Conservation (phyloP, 345 rosid genomes). For the Hirschfeldia incana region DNA sequence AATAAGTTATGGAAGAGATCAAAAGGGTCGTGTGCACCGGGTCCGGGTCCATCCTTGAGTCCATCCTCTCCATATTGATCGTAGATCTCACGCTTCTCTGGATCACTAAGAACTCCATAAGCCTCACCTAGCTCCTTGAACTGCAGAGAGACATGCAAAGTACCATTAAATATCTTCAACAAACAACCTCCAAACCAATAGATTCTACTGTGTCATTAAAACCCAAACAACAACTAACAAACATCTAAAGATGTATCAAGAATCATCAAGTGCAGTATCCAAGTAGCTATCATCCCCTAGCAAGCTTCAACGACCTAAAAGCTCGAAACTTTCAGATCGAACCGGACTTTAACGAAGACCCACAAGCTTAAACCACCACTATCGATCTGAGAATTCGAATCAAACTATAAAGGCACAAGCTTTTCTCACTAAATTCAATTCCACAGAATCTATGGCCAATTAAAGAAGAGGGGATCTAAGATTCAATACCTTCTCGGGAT, state of each 20-base stretch:
- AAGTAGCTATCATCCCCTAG: not conserved
- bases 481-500: constrained; percentile 47
- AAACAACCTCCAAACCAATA: not conserved
- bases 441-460: not conserved
- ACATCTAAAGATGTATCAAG: not conserved
- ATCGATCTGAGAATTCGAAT: constrained; percentile 8
- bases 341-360: constrained; percentile 8
- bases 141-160: constrained; percentile 44
- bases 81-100: constrained; percentile 86
- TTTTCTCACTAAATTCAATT: not conserved
- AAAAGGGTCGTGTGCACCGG: constrained; percentile 69
- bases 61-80: constrained; percentile 93
- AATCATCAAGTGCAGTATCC: too few relatives aligned
- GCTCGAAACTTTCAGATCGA: constrained; percentile 18
- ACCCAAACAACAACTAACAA: not conserved
- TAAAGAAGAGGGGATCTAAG: not conserved
- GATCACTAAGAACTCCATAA: constrained; percentile 84
- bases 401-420: not conserved
- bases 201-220: not conserved
- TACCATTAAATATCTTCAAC: not conserved
- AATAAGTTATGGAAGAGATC: constrained; percentile 87
- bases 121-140: constrained; percentile 93
- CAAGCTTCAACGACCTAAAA: constrained; percentile 27
- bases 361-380: not conserved
- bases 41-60: constrained; percentile 91